Base-by-base conservation (phyloP, 257 asterid genomes). In the Vinca minor region DNA sequence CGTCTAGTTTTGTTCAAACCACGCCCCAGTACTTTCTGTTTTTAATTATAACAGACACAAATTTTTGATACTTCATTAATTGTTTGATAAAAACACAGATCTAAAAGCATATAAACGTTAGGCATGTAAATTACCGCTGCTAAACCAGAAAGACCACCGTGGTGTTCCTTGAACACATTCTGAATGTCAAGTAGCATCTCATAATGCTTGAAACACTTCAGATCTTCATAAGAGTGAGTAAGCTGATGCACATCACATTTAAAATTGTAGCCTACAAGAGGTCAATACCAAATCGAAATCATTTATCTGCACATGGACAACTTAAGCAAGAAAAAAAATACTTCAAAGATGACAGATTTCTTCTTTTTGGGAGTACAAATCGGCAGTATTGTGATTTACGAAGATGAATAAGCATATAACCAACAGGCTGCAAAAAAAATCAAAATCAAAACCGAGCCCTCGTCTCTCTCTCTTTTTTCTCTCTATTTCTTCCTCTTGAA, bases 121-220 rank as follows among this genome's bases (percentile, higher is more conserved):
- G 55, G 49, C 10, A 18, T 17, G 29, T 20, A 5, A 55, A 31
- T 68, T 85, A 89, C 99, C 99, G 78, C 81, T 14, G 96, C 83
- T 49, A 93, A 79, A 59, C 95, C 97, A 77, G 97, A 78, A 74
- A 93, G 99, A 61, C 97, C 99, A 60, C 99, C 99, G 15, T 79
- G 71, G 42, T 73, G 75, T 70, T 85, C 94, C 74, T 83, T 87
- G 82, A 89, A 89, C 71, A 87, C 81, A 60, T 89, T 85, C 69
- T 93, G 99, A 71, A 93, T 85, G 74, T 93, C 99, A 52, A 93
- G 95, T 52, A 93, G 83, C 97, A 85, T 93, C 66, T 83, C 97
- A 50, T 79, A 89, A 75, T 73, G 86, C 76, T 83, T 74, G 83
- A 89, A 93, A 80, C 97, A 87, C 61, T 72, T 82, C 76, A 93